phyloP scores from a whole-genome alignment of 2,329 filamentous ascomycete genomes.

The Cytospora piceae region DNA sequence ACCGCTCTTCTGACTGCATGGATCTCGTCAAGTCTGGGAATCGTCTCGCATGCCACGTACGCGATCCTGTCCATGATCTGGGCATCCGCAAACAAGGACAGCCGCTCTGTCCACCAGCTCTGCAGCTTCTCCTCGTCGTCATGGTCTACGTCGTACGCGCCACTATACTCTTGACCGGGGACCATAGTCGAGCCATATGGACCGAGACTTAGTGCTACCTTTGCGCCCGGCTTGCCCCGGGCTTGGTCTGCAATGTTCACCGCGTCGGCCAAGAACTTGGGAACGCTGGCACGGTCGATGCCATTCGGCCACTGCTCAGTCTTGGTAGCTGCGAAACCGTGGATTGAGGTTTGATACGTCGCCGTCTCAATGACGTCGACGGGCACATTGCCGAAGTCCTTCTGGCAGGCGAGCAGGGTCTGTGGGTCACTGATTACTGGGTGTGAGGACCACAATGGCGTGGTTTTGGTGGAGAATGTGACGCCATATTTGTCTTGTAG shows the following conservation, averaged over 20 bases:
- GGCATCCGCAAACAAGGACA: constrained; percentile 54
- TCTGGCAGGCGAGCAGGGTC: constrained; percentile 59
- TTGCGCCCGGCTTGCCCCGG: constrained; percentile 34
- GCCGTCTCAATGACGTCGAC: constrained; percentile 68
- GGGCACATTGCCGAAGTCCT: constrained; percentile 58
- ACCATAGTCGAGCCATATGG: constrained; percentile 70
- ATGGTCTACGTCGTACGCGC: constrained; percentile 58
- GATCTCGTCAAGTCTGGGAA: constrained; percentile 67
- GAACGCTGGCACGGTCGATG: constrained; percentile 45
- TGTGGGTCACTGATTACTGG: constrained; percentile 59
- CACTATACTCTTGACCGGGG: constrained; percentile 68
- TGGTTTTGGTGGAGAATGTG: constrained; percentile 53
- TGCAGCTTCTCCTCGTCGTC: constrained; percentile 48
- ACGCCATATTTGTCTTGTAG: constrained; percentile 61
- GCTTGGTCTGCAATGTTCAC: constrained; percentile 48
- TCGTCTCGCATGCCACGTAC: constrained; percentile 67
- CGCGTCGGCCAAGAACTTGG: constrained; percentile 48
- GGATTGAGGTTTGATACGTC: constrained; percentile 66
- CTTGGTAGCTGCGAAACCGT: constrained; percentile 58
- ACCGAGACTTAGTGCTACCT: constrained; percentile 63
- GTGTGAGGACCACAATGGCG: constrained; percentile 70
- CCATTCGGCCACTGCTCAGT: constrained; percentile 48
- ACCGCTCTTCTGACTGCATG: constrained; percentile 56
- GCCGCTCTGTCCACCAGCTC: constrained; percentile 60
- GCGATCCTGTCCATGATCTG: constrained; percentile 47